A percentile compares a stretch with the other conserved stretches of the same genome.
Evolutionary conservation across 2,329 filamentous ascomycete species (phyloP).

Genomic region (Penicillium sp.): DNA sequence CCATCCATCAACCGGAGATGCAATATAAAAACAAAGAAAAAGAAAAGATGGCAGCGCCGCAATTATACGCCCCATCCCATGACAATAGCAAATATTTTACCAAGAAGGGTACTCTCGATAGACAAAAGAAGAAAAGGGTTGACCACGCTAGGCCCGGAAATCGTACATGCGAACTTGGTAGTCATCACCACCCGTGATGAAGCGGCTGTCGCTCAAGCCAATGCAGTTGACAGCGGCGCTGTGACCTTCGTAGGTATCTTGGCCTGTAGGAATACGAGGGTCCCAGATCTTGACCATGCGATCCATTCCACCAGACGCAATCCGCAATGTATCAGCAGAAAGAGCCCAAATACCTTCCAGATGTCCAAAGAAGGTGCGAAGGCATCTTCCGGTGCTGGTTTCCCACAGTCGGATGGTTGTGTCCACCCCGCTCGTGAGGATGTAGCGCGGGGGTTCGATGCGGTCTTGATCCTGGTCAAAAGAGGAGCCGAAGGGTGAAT

Average conservation of each 20-base stretch:
- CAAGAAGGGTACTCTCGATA: constrained; percentile 1
- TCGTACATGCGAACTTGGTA: constrained; percentile 84
- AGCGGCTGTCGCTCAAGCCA: constrained; percentile 80
- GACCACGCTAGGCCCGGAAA: constrained; percentile 48
- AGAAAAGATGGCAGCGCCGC: background rate
- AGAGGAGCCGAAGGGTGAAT: constrained; percentile 57
- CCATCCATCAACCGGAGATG: constrained; percentile 9
- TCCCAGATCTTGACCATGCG: constrained; percentile 97
- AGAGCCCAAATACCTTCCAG: constrained; percentile 95
- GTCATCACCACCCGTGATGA: constrained; percentile 92
- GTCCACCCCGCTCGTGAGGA: constrained; percentile 88
- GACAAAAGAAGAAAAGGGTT: background rate
- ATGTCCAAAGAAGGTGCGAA: constrained; percentile 94
- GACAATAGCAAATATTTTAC: background rate
- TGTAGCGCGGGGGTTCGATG: constrained; percentile 78
- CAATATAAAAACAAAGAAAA: constrained; percentile 1
- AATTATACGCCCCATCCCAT: background rate
- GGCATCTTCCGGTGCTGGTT: constrained; percentile 72
- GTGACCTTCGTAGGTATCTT: constrained; percentile 88
- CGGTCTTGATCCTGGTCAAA: constrained; percentile 62
- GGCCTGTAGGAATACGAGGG: constrained; percentile 82
- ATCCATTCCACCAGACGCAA: constrained; percentile 88
- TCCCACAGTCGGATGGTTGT: constrained; percentile 93
- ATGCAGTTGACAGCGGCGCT: constrained; percentile 90
- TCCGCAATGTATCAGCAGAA: constrained; percentile 79